Evolutionary conservation across 2,329 filamentous ascomycete genomes (phyloP).

Genomic region (Epichloe elymi): DNA sequence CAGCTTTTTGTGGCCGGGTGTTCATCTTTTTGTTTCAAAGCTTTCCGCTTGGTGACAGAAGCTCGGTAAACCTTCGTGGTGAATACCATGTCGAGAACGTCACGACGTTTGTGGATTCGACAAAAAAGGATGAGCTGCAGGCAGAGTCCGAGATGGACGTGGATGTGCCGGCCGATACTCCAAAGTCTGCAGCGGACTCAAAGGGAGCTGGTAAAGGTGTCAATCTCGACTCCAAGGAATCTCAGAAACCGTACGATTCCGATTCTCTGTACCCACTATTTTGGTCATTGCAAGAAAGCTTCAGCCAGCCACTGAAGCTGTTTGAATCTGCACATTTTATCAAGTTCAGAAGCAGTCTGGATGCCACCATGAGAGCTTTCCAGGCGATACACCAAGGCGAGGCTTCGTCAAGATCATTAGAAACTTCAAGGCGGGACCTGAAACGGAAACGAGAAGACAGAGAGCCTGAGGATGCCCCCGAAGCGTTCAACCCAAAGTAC

Average conservation of each 20-base stretch:
- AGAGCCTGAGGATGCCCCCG: conserved; percentile 35
- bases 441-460: conserved; percentile 57
- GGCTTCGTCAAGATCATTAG: conserved; percentile 36
- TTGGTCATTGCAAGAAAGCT: conserved; percentile 84
- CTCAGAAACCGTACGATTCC: conserved; percentile 45
- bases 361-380: conserved; percentile 48
- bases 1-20: conserved; percentile 90
- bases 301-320: conserved; percentile 76
- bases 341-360: conserved; percentile 70
- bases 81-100: conserved; percentile 95
- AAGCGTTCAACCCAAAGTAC: conserved; percentile 85
- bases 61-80: conserved; percentile 88
- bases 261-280: conserved; percentile 79
- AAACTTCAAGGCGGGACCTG: conserved; percentile 49
- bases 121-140: conserved; percentile 15
- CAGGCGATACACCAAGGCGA: conserved; percentile 36
- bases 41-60: conserved; percentile 91
- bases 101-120: conserved; percentile 56
- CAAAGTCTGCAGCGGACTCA: conserved; percentile 11
- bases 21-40: conserved; percentile 99
- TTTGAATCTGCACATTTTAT: conserved; percentile 60
- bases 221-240: conserved; percentile 27
- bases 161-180: conserved; percentile 34
- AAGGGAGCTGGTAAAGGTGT: conserved; percentile 25
- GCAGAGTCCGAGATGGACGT: conserved; percentile 44